Percentiles rank a stretch among this genome's conserved stretches.
phyloP scores from a whole-genome alignment of 2,329 filamentous ascomycete species.

The Coniella vitis region DNA sequence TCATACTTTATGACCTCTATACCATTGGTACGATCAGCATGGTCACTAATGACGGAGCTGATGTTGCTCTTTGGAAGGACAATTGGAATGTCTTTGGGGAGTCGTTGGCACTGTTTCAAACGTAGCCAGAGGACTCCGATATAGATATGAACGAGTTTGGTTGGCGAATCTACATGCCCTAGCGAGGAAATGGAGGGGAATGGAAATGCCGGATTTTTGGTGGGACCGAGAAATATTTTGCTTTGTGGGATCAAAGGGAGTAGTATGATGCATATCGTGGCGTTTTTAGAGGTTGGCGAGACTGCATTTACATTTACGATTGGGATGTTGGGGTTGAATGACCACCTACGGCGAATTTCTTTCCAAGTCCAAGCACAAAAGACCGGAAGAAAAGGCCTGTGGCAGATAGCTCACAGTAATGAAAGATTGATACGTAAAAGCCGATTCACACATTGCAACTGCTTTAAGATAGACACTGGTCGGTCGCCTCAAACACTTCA shows the following conservation, averaged over 20 bases:
- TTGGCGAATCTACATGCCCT: too few species aligned
- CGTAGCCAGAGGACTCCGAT: slow-evolving; percentile 4
- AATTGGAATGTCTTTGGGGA: slow-evolving; percentile 30
- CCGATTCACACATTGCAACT: too few species aligned
- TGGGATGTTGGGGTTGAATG: not conserved
- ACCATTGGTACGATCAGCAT: slow-evolving; percentile 34
- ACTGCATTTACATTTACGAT: not conserved
- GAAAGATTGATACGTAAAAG: too few species aligned
- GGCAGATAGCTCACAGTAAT: too few species aligned
- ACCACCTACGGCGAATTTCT: not conserved
- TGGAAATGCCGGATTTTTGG: too few species aligned
- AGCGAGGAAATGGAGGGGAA: too few species aligned
- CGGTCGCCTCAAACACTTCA: too few species aligned
- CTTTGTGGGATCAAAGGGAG: not conserved
- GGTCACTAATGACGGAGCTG: slow-evolving; percentile 27
- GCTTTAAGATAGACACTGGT: too few species aligned
- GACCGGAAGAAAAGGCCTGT: too few species aligned
- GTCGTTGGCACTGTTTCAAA: slow-evolving; percentile 20
- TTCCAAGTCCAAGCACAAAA: too few species aligned
- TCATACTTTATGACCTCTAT: slow-evolving; percentile 34
- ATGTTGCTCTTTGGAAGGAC: slow-evolving; percentile 28
- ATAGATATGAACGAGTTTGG: too few species aligned
- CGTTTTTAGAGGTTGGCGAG: not conserved
- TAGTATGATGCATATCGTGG: not conserved
- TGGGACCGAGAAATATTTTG: not conserved